Evolutionary conservation across 139 green algal genomes (phyloP), one percentile per base, ranked within the genome.

Genomic region (Tetradesmus lagerheimii): DNA sequence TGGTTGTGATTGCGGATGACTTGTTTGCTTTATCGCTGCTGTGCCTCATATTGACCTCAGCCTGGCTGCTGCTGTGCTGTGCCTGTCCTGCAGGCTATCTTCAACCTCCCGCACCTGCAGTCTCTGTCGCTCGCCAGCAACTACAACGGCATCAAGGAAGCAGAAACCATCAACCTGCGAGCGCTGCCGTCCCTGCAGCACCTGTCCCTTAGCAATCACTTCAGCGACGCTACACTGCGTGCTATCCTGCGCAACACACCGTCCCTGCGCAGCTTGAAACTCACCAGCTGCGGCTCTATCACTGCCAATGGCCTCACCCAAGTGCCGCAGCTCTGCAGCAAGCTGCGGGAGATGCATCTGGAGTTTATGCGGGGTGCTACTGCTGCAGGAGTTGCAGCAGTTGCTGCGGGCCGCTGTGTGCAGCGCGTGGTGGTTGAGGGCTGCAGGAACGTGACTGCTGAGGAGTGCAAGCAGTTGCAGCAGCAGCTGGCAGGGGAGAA

Each of bases 371-470:
- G 85, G 6, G 85, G 85, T 38, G 71, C 62, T 12, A 53, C n/a
- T n/a, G 45, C 29, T 9, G 45, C 50, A 27, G 85, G 85, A n/a
- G 67, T 89, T 38, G 85, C 85, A 57, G 85, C 85, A 6, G n/a
- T 88, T 15, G 85, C 85, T 23, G 71, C 85, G 39, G 85, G 27
- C 29, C 85, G 14, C 9, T 29, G 47, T 35, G 71, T 89, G 43
- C 31, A 1, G 1, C 43, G n/a, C 2, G 27, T 89, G 37, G 45
- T 76, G 71, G 14, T 89, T 15, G 85, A 89, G 45, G 85, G 85
- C 6, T 89, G 85, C 71, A 80, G 85, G 67, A 89, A 89, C 14
- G 74, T 89, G 0, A 34, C 31, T 76, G 85, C 25, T 14, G 43
- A 50, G 15, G 85, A 89, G 29, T 84, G 71, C 45, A 41, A 39